Percentiles rank a stretch among this genome's conserved stretches.
These are phyloP conservation scores for Medicago truncatula DNA, from an alignment of 306 rosid genomes.

Conservation along the genomic window DNA sequence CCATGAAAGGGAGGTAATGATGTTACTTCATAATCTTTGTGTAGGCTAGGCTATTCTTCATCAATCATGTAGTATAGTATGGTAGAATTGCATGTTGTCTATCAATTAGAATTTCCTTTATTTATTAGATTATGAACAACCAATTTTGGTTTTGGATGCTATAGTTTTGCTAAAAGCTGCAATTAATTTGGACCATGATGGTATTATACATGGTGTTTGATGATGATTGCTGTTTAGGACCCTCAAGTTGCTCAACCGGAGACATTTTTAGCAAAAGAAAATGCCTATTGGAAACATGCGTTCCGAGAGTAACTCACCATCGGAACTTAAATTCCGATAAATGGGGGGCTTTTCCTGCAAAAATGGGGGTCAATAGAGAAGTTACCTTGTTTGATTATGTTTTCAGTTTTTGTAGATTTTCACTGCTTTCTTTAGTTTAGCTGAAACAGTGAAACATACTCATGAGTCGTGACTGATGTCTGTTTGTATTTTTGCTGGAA, in stretches of 20 bases:
- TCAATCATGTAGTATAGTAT: constrained; percentile 15
- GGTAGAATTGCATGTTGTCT: background rate
- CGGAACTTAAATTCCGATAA: too few relatives aligned
- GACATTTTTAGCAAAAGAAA: too few relatives aligned
- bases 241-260: too few relatives aligned
- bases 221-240: too few relatives aligned
- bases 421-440: background rate
- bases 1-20: constrained; percentile 83
- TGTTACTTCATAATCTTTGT: constrained; percentile 6
- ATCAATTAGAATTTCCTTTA: background rate
- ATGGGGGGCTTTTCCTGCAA: too few relatives aligned
- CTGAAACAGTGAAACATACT: constrained; percentile 24
- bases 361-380: too few relatives aligned
- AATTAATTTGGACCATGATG: background rate
- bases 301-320: too few relatives aligned
- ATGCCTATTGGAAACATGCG: too few relatives aligned
- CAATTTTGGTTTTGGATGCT: background rate
- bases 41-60: constrained; percentile 5
- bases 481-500: constrained; percentile 2
- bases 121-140: constrained; percentile 1
- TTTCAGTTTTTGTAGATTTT: constrained; percentile 26
- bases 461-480: background rate
- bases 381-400: background rate
- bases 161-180: background rate
- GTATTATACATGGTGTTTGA: background rate